Evolutionary conservation across 305 asterid genomes (phyloP).

Genomic region (Fraxinus velutina): DNA sequence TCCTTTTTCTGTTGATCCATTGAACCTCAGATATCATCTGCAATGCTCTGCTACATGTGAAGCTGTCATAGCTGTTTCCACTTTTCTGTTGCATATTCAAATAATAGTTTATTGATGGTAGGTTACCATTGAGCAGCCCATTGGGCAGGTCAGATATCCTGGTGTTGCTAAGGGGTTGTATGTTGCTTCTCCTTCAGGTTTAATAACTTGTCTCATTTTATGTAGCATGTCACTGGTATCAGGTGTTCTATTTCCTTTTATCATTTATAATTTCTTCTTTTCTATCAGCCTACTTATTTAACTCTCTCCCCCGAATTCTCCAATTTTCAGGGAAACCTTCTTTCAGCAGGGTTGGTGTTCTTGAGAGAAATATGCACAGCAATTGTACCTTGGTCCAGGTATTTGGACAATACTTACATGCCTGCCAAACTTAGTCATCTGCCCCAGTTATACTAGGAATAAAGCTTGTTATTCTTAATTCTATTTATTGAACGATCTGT

Average conservation of each 20-base stretch:
- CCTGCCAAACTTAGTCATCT: background rate
- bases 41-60: background rate
- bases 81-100: conserved; percentile 9
- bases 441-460: background rate
- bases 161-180: conserved; percentile 92
- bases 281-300: conserved; percentile 7
- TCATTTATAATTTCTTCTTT: conserved; percentile 17
- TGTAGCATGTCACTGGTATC: conserved; percentile 8
- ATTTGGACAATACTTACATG: conserved; percentile 18
- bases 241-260: conserved; percentile 10
- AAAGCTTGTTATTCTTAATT: background rate
- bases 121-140: conserved; percentile 80
- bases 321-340: conserved; percentile 77
- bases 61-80: background rate
- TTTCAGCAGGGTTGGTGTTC: conserved; percentile 65
- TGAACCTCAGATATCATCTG: background rate
- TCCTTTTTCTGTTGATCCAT: conserved; percentile 14
- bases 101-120: conserved; percentile 26
- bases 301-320: conserved; percentile 2
- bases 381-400: conserved; percentile 85
- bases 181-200: conserved; percentile 93
- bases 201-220: conserved; percentile 6
- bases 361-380: conserved; percentile 58
- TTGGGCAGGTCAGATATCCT: conserved; percentile 81
- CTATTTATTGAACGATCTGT: background rate